Evolutionary conservation across 495 filamentous ascomycete genomes (phyloP), one percentile per base, ranked within the genome.

Genomic region (Mytilinidion resinicola): DNA sequence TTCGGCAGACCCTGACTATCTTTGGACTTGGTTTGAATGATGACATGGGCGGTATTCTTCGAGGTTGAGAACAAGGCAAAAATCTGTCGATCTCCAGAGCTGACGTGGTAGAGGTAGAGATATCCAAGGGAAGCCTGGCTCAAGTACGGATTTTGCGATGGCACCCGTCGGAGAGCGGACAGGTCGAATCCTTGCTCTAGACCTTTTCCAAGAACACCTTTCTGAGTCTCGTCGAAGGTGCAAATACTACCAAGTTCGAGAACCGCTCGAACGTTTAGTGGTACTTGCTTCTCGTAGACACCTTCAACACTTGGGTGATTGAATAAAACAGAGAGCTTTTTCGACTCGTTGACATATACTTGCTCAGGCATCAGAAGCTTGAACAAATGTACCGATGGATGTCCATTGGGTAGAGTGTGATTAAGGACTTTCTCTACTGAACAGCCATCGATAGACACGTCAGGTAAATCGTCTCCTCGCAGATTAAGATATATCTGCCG

Each of bases 281-380:
- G 89, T 4, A 99, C 78, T 59, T 95, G 86, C 68, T 86, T 91
- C 68, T 99, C 95, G 68, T 99, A 99, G 14, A 97, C 88, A 25
- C 95, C 93, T 70, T 99, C 93, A 5, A 97, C 87, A 67, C 90
- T 96, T 0, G 90, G 85, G 70, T 99, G 93, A 60, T 92, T 87
- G 74, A 96, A 89, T 12, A 97, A 77, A 8, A 82, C 70, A 15
- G 84, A 80, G 47, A 99, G 85, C 67, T 93, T 92, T 47, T 90
- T 82, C 0, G 85, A 76, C 66, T 97, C 88, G 43, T 82, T 80
- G 38, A 96, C 80, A 70, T 91, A 99, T 3, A 86, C 79, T 43
- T 93, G 88, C 69, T 99, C 93, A 0, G 90, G 79, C 70, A 99
- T 84, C 0, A 84, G 88, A 49, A 99, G 78, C 72, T 92, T 95